Evolutionary conservation across 1,139 yeast species (phyloP), one percentile per base, ranked within the genome.

Genomic region (Wickerhamomyces sp.): DNA sequence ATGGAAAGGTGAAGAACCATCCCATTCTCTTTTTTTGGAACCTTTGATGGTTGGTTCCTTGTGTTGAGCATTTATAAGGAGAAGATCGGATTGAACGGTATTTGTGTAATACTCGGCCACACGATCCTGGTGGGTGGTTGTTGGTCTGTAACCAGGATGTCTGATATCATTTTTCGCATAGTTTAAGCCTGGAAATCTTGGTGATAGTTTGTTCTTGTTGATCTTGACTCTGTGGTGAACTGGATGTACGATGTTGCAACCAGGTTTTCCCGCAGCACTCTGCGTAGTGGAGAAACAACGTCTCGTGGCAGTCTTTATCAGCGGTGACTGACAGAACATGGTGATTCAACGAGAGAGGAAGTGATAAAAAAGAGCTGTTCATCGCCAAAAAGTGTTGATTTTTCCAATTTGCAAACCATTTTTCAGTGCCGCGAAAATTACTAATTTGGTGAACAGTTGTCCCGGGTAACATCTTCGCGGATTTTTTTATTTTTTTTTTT

Each of bases 151-250:
- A 19, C 78, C 80, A n/a, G 91, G 79, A 15, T 94, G 74, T 54
- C 81, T 70, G 41, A 84, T 75, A 57, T 85, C 94, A 49, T 71
- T 75, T 48, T 79, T 78, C 28, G 82, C 76, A 36, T 70, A 62
- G 45, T 83, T 72, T 35, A 87, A 62, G 32, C 76, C 82, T 39
- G 84, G 74, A 57, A 77, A 83, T 40, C 76, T 67, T 34, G 88
- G 86, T 46, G 83, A 71, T 52, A 88, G 65, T 41, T 75, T 75
- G 21, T 78, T 64, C 60, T 91, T 91, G 49, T 74, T 72, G 52
- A 85, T 77, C 47, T 75, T 75, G 37, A 91, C 85, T 42, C 78
- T 71, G 60, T 91, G 98, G 59, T 91, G 98, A 14, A 89, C 95
- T 3, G 98, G 97, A 35, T 80, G 74, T 23, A 85, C 89, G 30